Percentiles rank a stretch among this genome's conserved stretches.
Conservation (phyloP, 176 grass and related monocot genomes). For the Musa itinerans region DNA sequence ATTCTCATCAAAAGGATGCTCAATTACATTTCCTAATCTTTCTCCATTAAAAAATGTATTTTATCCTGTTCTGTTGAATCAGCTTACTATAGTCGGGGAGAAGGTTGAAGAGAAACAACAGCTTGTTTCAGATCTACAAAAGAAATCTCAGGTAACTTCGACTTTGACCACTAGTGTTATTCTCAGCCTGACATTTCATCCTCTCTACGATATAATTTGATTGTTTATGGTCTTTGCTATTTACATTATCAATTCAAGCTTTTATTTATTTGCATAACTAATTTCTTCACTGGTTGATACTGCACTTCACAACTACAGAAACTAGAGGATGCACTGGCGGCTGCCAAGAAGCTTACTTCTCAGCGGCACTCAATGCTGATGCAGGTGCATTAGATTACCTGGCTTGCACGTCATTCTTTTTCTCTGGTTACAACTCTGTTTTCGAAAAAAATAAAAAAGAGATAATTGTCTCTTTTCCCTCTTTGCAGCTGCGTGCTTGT, state of each 20-base stretch:
- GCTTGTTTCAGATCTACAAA: conserved; percentile 48
- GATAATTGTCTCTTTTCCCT: neutral
- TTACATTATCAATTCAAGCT: neutral
- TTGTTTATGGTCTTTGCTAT: neutral
- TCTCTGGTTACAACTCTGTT: neutral
- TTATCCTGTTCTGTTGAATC: conserved; percentile 25
- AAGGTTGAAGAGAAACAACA: conserved; percentile 53
- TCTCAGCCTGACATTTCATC: neutral
- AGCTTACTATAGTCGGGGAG: conserved; percentile 47
- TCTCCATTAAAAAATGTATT: conserved; percentile 17
- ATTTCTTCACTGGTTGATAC: conserved; percentile 1
- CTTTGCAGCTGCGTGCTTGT: conserved; percentile 51
- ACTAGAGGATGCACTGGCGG: conserved; percentile 57
- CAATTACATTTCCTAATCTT: neutral
- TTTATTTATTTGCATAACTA: neutral
- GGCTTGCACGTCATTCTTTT: neutral
- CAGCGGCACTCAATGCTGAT: conserved; percentile 48
- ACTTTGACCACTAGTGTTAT: conserved; percentile 14
- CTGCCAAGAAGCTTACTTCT: conserved; percentile 50
- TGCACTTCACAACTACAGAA: conserved; percentile 34
- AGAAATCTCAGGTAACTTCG: conserved; percentile 51
- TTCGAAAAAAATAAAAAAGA: conserved; percentile 1
- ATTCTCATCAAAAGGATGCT: neutral
- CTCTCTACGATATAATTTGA: neutral
- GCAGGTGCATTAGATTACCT: conserved; percentile 26